Evolutionary conservation across 345 rosid genomes (phyloP).

Genomic region (Nasturtium officinale): DNA sequence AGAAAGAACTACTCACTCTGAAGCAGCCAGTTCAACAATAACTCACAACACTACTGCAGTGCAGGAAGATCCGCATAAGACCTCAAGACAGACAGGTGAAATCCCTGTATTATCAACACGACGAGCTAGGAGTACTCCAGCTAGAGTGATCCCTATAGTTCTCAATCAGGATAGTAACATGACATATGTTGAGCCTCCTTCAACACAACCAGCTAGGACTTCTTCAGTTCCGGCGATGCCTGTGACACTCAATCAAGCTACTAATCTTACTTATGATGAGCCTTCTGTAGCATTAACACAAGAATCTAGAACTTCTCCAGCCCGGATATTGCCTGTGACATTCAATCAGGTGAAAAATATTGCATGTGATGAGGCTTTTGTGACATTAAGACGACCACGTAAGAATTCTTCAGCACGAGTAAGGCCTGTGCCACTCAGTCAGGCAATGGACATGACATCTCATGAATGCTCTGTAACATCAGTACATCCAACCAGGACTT

Average conservation of each 20-base stretch:
- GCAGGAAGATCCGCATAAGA: slow-evolving; percentile 31
- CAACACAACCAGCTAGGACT: slow-evolving; percentile 38
- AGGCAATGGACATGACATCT: slow-evolving; percentile 29
- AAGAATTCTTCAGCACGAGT: slow-evolving; percentile 38
- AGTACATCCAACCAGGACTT: slow-evolving; percentile 32
- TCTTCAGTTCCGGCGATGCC: slow-evolving; percentile 36
- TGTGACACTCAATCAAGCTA: slow-evolving; percentile 14
- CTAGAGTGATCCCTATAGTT: slow-evolving; percentile 42
- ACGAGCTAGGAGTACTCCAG: slow-evolving; percentile 46
- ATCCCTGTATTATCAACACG: slow-evolving; percentile 35
- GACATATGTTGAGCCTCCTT: slow-evolving; percentile 30
- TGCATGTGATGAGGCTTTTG: slow-evolving; percentile 15
- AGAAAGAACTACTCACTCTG: slow-evolving; percentile 48
- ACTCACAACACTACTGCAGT: slow-evolving; percentile 5
- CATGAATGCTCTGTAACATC: slow-evolving; percentile 36
- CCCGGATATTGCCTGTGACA: slow-evolving; percentile 18
- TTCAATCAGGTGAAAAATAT: slow-evolving; percentile 12
- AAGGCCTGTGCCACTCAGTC: slow-evolving; percentile 35
- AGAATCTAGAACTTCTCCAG: slow-evolving; percentile 33
- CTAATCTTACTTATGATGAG: slow-evolving; percentile 23
- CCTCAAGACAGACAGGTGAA: slow-evolving; percentile 33
- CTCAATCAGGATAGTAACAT: slow-evolving; percentile 31
- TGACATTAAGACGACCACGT: slow-evolving; percentile 26
- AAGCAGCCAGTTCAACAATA: slow-evolving; percentile 40
- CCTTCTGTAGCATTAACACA: slow-evolving; percentile 28